phyloP scores from a whole-genome alignment of 768 basidiomycete genomes.

The Lactarius pseudohatsudake region DNA sequence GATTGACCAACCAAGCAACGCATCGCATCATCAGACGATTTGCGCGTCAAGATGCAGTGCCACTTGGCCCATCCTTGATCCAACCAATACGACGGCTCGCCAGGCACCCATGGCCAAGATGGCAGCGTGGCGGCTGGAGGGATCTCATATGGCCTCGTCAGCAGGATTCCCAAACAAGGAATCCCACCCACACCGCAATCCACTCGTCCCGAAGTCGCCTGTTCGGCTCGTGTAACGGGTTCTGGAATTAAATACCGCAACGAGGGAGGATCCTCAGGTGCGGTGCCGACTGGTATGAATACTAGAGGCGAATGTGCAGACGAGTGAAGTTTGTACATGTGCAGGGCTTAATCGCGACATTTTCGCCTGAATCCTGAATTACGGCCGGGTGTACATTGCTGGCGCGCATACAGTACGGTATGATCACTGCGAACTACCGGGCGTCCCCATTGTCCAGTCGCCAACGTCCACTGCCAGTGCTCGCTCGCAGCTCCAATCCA shows the following conservation, averaged over 20 bases:
- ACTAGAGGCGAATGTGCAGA: background rate
- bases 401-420: too few relatives aligned
- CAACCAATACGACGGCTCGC: background rate
- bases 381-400: background rate
- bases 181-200: background rate
- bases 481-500: background rate
- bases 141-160: background rate
- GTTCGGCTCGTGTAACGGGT: background rate
- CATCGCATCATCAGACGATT: slow-evolving; percentile 1
- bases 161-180: background rate
- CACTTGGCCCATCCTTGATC: background rate
- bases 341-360: background rate
- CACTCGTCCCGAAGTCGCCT: background rate
- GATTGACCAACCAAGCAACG: background rate
- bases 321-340: background rate
- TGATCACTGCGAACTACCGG: background rate
- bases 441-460: background rate
- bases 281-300: background rate
- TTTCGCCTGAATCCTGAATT: background rate
- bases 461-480: background rate
- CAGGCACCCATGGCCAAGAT: background rate
- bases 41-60: background rate
- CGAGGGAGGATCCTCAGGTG: background rate
- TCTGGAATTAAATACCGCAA: background rate
- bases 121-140: background rate